Evolutionary conservation across 306 rosid species (phyloP).

Genomic region (Medicago lupulina): DNA sequence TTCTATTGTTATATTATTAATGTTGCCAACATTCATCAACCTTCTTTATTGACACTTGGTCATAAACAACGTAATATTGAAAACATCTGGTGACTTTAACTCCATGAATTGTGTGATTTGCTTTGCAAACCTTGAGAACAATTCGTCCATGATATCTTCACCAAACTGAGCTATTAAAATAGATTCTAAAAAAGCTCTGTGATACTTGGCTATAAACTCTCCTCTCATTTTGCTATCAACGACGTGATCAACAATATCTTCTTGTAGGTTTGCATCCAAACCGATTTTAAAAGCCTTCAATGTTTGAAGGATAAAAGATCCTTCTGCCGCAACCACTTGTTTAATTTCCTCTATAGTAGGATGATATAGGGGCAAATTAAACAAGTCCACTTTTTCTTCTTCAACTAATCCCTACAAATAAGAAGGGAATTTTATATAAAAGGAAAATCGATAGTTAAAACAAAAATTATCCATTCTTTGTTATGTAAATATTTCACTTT

Average conservation of each 20-base stretch:
- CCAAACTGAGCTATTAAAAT: too few relatives aligned
- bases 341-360: constrained; percentile 47
- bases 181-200: too few relatives aligned
- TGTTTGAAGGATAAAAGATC: too few relatives aligned
- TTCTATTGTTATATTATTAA: background rate
- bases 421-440: background rate
- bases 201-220: too few relatives aligned
- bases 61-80: constrained; percentile 34
- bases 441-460: too few relatives aligned
- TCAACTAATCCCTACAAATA: constrained; percentile 40
- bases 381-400: constrained; percentile 43
- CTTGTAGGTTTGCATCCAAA: too few relatives aligned
- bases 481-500: too few relatives aligned
- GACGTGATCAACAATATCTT: too few relatives aligned
- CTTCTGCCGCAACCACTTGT: constrained; percentile 31
- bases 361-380: constrained; percentile 47
- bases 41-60: constrained; percentile 19
- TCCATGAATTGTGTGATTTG: background rate
- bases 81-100: constrained; percentile 8
- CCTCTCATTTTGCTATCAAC: too few relatives aligned
- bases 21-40: background rate
- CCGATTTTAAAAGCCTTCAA: too few relatives aligned
- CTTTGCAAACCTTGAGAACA: constrained; percentile 45
- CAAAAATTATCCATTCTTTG: too few relatives aligned
- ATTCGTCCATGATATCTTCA: constrained; percentile 34